Percentiles rank a stretch among this genome's conserved stretches.
phyloP scores from a whole-genome alignment of 2,329 filamentous ascomycete genomes.

The Colletotrichum kahawae region DNA sequence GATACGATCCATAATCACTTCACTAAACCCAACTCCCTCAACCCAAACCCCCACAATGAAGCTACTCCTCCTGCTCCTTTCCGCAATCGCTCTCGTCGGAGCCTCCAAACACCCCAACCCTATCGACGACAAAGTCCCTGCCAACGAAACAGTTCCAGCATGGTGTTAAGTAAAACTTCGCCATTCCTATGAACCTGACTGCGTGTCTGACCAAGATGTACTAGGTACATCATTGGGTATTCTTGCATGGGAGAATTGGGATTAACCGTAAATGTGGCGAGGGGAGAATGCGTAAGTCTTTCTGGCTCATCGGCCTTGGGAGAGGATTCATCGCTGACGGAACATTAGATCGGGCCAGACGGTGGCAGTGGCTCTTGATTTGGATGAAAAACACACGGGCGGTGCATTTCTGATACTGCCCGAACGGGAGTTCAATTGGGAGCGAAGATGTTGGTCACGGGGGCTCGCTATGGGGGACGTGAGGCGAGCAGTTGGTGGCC shows the following conservation, averaged over 20 bases:
- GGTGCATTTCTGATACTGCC: neutral
- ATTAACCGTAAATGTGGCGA: too few species aligned
- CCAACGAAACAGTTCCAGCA: neutral
- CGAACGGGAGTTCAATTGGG: too few species aligned
- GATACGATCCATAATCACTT: neutral
- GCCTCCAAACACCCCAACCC: neutral
- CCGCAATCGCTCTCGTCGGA: neutral
- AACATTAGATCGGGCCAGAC: fast-evolving
- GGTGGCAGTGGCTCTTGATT: neutral
- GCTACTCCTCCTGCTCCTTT: fast-evolving
- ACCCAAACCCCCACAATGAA: neutral
- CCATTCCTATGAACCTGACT: neutral
- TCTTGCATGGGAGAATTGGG: too few species aligned
- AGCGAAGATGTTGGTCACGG: neutral
- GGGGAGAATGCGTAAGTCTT: too few species aligned
- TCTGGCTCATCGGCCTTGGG: neutral
- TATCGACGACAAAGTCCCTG: too few species aligned
- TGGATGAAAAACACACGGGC: fast-evolving
- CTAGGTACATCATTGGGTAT: too few species aligned
- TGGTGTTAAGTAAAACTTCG: neutral
- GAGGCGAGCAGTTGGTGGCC: fast-evolving
- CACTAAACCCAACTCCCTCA: fast-evolving
- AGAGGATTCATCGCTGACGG: neutral
- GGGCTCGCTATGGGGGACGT: fast-evolving
- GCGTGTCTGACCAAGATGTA: neutral